phyloP scores from a whole-genome alignment of 768 basidiomycete species.

The Tephrocybe sp. region DNA sequence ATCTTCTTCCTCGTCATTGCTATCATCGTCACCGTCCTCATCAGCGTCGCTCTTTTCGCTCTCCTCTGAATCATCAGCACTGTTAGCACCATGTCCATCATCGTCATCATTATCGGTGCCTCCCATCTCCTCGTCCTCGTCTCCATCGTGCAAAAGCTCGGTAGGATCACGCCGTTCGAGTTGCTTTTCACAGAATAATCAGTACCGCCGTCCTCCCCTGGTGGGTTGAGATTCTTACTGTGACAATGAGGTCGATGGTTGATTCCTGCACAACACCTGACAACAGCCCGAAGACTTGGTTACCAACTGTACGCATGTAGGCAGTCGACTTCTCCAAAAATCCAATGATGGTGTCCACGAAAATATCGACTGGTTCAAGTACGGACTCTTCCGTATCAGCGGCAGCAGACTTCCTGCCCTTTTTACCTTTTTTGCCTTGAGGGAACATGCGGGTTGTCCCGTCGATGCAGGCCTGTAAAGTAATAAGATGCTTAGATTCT shows the following conservation, averaged over 20 bases:
- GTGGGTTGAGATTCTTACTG: conserved; percentile 50
- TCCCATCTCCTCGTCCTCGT: conserved; percentile 44
- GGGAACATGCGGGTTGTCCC: conserved; percentile 57
- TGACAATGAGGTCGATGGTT: conserved; percentile 79
- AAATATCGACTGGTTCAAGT: conserved; percentile 73
- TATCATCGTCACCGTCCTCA: conserved; percentile 31
- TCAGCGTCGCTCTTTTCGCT: conserved; percentile 34
- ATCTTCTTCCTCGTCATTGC: conserved; percentile 52
- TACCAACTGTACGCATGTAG: conserved; percentile 79
- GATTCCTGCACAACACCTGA: conserved; percentile 64
- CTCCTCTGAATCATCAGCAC: conserved; percentile 30
- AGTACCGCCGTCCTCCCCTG: not conserved
- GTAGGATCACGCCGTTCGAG: conserved; percentile 68
- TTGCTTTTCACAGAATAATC: conserved; percentile 58
- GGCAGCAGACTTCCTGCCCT: conserved; percentile 35
- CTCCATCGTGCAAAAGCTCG: conserved; percentile 49
- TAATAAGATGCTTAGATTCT: conserved; percentile 1
- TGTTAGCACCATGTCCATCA: conserved; percentile 26
- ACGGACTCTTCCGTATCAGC: conserved; percentile 35
- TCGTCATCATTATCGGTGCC: conserved; percentile 37
- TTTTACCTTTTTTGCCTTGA: conserved; percentile 36
- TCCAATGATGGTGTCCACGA: conserved; percentile 89
- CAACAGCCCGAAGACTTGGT: conserved; percentile 75
- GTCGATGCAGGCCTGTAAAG: conserved; percentile 57
- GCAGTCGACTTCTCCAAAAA: conserved; percentile 82